Base-by-base conservation (phyloP, 73 alveolate species). In the Symbiodinium natans region DNA sequence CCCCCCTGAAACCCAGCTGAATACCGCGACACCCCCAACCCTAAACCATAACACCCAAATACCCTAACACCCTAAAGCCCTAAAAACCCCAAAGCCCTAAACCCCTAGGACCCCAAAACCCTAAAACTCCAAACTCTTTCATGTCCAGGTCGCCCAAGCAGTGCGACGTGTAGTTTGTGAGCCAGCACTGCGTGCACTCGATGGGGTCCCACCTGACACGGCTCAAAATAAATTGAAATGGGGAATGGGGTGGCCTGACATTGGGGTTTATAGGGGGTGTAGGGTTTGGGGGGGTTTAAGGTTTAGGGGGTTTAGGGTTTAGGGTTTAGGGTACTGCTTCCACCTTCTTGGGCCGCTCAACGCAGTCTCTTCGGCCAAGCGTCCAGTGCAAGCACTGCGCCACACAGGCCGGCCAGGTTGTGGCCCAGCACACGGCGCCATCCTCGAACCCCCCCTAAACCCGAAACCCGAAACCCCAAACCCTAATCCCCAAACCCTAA, bases 351-450 rank as follows among this genome's bases (percentile, higher is more conserved):
- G n/a, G n/a, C n/a, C n/a, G n/a, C n/a, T n/a, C n/a, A n/a, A n/a
- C n/a, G n/a, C n/a, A n/a, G n/a, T n/a, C 33, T 63, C 40, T 31
- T 33, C 68, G 25, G 40, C 23, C 63, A 38, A 41, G 94, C 13
- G 33, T 48, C 95, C 95, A 88, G n/a, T 88, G 74, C 41, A 88
- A 38, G 86, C 95, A 88, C 95, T 88, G 95, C 31, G 73, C 75
- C 86, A 88, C 95, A 29, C 95, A 88, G 21, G 86, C 59, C 54
- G 95, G 95, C 95, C 95, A 88, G n/a, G 95, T 88, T 31, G 95
- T 88, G 23, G 95, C 95, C 95, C 95, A 88, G 73, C 95, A 88
- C 41, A 56, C 84, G 8, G 86, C 95, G 40, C 95, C 95, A 25
- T 59, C 80, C 80, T 63, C 19, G 19, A 25, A 10, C 75, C 9